Conservation (phyloP, 176 grass and related monocot species). For the Hordeum marinum region DNA sequence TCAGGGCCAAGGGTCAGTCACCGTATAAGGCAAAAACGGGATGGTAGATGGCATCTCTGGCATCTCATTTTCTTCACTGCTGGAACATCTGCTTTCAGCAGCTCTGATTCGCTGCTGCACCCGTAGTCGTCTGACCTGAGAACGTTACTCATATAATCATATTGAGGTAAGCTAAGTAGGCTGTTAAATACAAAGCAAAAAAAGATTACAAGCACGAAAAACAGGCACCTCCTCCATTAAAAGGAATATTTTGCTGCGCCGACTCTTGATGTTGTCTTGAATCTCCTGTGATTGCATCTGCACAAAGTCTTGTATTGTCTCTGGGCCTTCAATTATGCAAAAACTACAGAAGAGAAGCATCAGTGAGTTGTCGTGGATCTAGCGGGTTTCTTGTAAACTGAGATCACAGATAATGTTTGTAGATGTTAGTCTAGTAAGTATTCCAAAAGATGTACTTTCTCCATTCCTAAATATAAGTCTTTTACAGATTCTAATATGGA, state of each 20-base stretch:
- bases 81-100: constrained; percentile 50
- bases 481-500: too few relatives aligned
- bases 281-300: constrained; percentile 81
- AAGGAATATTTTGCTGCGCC: constrained; percentile 87
- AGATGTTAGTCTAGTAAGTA: too few relatives aligned
- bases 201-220: not conserved
- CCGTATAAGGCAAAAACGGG: constrained; percentile 87
- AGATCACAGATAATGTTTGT: too few relatives aligned
- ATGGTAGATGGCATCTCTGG: constrained; percentile 86
- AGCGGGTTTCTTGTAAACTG: not conserved
- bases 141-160: not conserved
- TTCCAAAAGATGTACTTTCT: too few relatives aligned
- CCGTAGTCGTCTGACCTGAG: constrained; percentile 74
- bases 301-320: constrained; percentile 75
- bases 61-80: constrained; percentile 85
- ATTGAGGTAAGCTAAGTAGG: not conserved
- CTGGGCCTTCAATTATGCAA: constrained; percentile 96
- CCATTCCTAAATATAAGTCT: too few relatives aligned
- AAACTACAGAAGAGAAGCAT: constrained; percentile 45
- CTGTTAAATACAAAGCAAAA: not conserved
- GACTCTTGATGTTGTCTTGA: constrained; percentile 74
- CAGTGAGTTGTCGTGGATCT: not conserved
- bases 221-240: constrained; percentile 88
- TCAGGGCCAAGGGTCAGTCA: constrained; percentile 33
- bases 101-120: constrained; percentile 75